phyloP scores from a whole-genome alignment of 441 rosid genomes.

The Brassica balearica region DNA sequence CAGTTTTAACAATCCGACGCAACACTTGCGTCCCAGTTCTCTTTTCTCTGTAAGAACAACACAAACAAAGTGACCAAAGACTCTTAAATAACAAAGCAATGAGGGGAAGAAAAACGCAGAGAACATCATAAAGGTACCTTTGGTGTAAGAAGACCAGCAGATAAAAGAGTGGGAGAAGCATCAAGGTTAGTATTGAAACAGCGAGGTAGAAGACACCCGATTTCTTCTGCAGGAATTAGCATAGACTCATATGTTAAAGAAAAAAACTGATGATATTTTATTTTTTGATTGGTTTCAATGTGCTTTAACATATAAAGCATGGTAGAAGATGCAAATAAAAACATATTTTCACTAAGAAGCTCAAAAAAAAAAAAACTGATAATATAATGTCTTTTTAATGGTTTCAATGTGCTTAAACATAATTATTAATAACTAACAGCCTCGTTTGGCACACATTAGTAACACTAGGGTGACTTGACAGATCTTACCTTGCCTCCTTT shows the following conservation, averaged over 20 bases:
- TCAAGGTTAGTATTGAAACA: conserved; percentile 78
- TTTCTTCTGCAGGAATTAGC: conserved; percentile 64
- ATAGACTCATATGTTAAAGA: conserved; percentile 3
- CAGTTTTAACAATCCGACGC: conserved; percentile 71
- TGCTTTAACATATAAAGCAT: neutral
- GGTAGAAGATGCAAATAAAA: neutral
- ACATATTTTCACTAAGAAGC: no score
- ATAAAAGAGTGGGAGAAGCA: conserved; percentile 94
- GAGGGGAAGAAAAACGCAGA: neutral
- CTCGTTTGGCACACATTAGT: conserved; percentile 9
- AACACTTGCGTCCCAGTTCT: conserved; percentile 75
- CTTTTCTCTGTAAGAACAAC: conserved; percentile 64
- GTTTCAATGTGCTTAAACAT: neutral
- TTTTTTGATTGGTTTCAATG: neutral
- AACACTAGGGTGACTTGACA: neutral
- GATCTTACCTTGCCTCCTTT: conserved; percentile 77
- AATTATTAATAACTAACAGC: neutral
- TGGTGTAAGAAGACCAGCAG: conserved; percentile 79
- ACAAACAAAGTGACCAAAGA: conserved; percentile 22
- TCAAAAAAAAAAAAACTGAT: no score
- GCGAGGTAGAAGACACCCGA: conserved; percentile 79
- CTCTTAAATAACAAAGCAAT: conserved; percentile 27
- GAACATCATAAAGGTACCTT: conserved; percentile 55
- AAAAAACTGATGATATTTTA: neutral
- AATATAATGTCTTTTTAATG: no score